These are phyloP conservation scores for Talaromyces sp. DNA, from an alignment of 2,329 filamentous ascomycete genomes.

Conservation along the genomic window DNA sequence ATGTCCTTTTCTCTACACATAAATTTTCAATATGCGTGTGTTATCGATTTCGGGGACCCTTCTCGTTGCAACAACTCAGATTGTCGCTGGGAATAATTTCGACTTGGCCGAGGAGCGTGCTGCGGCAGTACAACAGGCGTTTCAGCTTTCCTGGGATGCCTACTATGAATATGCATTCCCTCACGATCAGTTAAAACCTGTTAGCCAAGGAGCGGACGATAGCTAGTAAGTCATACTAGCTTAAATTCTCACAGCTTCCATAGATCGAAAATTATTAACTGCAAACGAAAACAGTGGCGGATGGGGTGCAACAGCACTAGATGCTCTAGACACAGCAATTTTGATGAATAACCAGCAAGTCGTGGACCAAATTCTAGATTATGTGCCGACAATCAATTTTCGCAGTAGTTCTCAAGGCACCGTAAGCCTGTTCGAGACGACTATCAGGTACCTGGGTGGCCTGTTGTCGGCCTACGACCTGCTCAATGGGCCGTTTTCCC, in stretches of 20 bases:
- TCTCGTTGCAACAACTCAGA: neutral
- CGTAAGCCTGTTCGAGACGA: constrained; percentile 83
- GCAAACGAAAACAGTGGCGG: constrained; percentile 59
- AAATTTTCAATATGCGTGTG: neutral
- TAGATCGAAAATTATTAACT: neutral
- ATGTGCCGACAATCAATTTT: constrained; percentile 68
- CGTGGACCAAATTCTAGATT: constrained; percentile 65
- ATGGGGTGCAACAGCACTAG: constrained; percentile 79
- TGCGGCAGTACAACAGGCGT: constrained; percentile 62
- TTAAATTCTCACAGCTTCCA: neutral
- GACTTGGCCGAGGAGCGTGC: constrained; percentile 33
- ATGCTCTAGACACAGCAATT: constrained; percentile 74
- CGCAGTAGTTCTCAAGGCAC: constrained; percentile 47
- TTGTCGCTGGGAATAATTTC: neutral
- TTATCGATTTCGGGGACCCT: neutral
- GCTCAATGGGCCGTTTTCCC: constrained; percentile 61
- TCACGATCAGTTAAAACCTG: constrained; percentile 68
- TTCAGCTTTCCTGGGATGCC: constrained; percentile 66
- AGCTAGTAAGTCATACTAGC: constrained; percentile 55
- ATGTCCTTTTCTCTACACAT: neutral
- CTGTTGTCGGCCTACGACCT: constrained; percentile 67
- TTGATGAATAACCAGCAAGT: constrained; percentile 67
- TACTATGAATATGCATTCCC: constrained; percentile 72
- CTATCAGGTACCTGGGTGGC: constrained; percentile 80
- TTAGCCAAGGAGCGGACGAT: constrained; percentile 61